Evolutionary conservation across 768 basidiomycete species (phyloP).

Genomic region (Hydnomerulius pinastri): DNA sequence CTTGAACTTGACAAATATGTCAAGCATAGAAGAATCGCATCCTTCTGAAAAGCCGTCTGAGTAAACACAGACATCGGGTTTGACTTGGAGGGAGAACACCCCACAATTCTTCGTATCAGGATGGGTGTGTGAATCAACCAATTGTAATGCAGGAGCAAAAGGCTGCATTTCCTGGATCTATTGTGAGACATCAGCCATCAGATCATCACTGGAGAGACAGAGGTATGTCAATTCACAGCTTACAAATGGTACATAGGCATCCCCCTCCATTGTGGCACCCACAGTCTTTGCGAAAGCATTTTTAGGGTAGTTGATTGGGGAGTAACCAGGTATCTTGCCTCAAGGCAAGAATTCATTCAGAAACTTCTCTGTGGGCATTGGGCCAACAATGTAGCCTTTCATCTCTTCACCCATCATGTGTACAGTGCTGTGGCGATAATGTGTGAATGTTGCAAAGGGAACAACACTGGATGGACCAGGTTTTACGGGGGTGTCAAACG

Average conservation of each 20-base stretch:
- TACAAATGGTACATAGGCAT: conserved; percentile 2
- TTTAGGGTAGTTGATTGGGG: no score
- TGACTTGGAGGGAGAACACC: not conserved
- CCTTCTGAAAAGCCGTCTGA: not conserved
- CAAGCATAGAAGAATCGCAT: not conserved
- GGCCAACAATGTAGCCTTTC: not conserved
- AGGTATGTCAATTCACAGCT: not conserved
- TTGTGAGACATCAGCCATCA: not conserved
- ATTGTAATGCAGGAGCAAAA: not conserved
- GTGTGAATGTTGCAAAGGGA: not conserved
- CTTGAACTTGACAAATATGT: conserved; percentile 7
- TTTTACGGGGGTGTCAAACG: not conserved
- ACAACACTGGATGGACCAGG: not conserved
- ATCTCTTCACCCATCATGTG: not conserved
- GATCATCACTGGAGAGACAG: no score
- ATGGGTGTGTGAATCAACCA: not conserved
- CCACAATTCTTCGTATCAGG: not conserved
- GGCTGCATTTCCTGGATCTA: not conserved
- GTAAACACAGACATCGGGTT: conserved; percentile 2
- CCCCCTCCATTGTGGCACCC: not conserved
- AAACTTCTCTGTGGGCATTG: conserved; percentile 1
- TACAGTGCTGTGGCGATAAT: not conserved
- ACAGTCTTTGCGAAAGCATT: not conserved
- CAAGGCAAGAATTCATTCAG: not conserved
- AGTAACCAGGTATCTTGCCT: not conserved